Percentiles rank a stretch among this genome's conserved stretches.
Evolutionary conservation across 1,139 yeast species (phyloP).

Genomic region (Saccharomyces hybrid): DNA sequence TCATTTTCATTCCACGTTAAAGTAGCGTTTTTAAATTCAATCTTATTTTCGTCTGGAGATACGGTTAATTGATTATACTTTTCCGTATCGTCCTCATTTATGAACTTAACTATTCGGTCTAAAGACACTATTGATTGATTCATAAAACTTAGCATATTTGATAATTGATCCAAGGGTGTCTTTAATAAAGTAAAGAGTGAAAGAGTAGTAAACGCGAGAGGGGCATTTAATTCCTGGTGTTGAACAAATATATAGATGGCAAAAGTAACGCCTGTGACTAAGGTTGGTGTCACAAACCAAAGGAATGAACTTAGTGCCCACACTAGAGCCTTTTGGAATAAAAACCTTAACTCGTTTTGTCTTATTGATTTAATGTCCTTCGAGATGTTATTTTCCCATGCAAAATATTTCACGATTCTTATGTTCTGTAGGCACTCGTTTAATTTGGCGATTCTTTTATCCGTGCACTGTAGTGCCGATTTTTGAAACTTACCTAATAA

Average conservation of each 20-base stretch:
- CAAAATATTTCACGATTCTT: constrained; percentile 6
- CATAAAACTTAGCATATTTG: constrained; percentile 36
- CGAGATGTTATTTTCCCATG: constrained; percentile 5
- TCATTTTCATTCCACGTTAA: constrained; percentile 32
- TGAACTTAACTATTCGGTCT: constrained; percentile 44
- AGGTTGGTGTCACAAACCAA: constrained; percentile 6
- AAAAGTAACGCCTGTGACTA: constrained; percentile 5
- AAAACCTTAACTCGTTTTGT: constrained; percentile 1
- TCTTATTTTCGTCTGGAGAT: constrained; percentile 18
- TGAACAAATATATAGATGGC: constrained; percentile 9
- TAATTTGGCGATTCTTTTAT: constrained; percentile 4
- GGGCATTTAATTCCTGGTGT: constrained; percentile 4
- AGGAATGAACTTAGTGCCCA: constrained; percentile 3
- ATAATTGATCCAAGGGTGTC: constrained; percentile 5
- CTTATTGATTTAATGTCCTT: constrained; percentile 2
- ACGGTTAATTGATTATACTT: constrained; percentile 4
- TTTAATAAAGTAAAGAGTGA: constrained; percentile 6
- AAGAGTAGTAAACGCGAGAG: constrained; percentile 6
- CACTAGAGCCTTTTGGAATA: constrained; percentile 2
- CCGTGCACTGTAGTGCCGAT: constrained; percentile 1
- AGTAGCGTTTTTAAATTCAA: constrained; percentile 5
- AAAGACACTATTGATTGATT: constrained; percentile 5
- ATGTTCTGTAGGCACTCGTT: constrained; percentile 7
- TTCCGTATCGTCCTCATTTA: constrained; percentile 41
- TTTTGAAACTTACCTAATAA: constrained; percentile 3